Percentiles rank a stretch among this genome's conserved stretches.
Conservation (phyloP, 345 rosid species). For the Dimocarpus longan region DNA sequence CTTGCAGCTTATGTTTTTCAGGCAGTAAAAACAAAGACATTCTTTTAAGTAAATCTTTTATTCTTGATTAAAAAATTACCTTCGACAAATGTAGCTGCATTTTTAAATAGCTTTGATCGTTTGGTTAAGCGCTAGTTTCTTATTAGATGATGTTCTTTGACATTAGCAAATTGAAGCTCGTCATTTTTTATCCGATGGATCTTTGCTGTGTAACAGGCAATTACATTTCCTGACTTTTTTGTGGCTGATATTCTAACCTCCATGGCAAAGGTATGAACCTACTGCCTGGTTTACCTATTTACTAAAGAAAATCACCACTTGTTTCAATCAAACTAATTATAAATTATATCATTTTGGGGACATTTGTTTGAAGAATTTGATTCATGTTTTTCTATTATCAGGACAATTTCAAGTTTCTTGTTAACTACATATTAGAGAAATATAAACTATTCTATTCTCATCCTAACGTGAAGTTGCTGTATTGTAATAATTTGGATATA, state of each 20-base stretch:
- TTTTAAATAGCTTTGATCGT: background rate
- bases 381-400: background rate
- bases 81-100: background rate
- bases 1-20: background rate
- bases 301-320: background rate
- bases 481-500: conserved; percentile 5
- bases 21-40: background rate
- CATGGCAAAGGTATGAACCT: conserved; percentile 84
- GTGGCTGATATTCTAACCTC: conserved; percentile 96
- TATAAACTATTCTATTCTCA: background rate
- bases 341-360: conserved; percentile 3
- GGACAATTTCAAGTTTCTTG: background rate
- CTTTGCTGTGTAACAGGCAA: conserved; percentile 61
- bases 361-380: background rate
- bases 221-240: conserved; percentile 93
- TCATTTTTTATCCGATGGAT: background rate
- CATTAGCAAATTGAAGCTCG: background rate
- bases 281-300: conserved; percentile 3
- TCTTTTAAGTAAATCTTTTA: conserved; percentile 1
- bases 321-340: background rate
- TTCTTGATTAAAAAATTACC: background rate
- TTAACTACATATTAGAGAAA: background rate
- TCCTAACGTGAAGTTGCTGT: background rate
- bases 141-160: background rate
- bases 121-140: conserved; percentile 2